Evolutionary conservation across 106 monocot genomes (phyloP), one percentile per base, ranked within the genome.

Genomic region (Phalaenopsis aphrodite): DNA sequence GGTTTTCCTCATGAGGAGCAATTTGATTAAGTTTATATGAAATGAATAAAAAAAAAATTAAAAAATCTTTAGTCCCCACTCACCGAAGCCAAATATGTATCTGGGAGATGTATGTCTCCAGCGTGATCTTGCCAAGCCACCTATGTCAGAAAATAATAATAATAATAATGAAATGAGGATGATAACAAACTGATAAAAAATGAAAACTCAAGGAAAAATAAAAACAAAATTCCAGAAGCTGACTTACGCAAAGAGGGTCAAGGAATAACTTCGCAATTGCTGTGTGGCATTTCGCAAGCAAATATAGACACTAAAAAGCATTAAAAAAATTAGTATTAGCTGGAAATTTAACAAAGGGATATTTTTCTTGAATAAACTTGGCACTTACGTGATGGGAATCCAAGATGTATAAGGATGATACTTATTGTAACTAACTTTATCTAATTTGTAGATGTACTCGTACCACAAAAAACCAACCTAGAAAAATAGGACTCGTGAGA

Each of bases 351-450:
- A 42, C 38, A 71, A 47, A 65, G 42, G 56, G 36, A 65, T 41
- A 47, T 15, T 47, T 78, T 56, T 48, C 41, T 23, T 67, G 61
- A 15, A 77, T 73, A 24, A 41, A 52, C 17, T 69, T n/a, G 39
- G 52, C 76, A 78, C 88, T n/a, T 55, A 97, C 94, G 91, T 94
- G 56, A 94, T 97, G 42, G 96, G 96, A 56, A 97, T 97, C 96
- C 96, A 97, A 37, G 96, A 97, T 71, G 96, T 97, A 79, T 97
- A 97, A 38, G 96, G 96, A 86, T 97, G 96, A 39, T 85, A 84
- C 67, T 89, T 97, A 71, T 97, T 97, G 82, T 97, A 97, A 39
- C 88, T 83, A 83, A 90, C 18, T 81, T 94, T 97, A 84, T 97
- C 96, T 79, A 97, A 85, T 87, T 92, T 97, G 90, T 97, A 97